phyloP scores from a whole-genome alignment of 495 filamentous ascomycete genomes.

The Xylaria cubensis region DNA sequence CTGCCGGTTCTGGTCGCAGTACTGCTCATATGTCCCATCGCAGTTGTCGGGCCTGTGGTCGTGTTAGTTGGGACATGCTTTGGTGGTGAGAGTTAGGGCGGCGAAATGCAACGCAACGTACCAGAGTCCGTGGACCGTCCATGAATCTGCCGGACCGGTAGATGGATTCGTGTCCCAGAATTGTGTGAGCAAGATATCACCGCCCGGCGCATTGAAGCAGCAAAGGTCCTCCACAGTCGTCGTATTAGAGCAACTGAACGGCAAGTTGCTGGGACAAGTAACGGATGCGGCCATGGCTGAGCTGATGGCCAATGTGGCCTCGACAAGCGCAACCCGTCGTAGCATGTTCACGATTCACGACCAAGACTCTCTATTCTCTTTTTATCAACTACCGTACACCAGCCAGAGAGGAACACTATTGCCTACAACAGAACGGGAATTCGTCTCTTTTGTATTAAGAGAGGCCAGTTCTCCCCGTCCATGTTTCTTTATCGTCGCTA shows the following conservation, averaged over 20 bases:
- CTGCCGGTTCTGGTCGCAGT: slow-evolving; percentile 66
- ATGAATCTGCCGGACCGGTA: slow-evolving; percentile 73
- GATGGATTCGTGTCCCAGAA: slow-evolving; percentile 81
- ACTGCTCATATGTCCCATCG: slow-evolving; percentile 73
- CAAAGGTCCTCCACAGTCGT: slow-evolving; percentile 60
- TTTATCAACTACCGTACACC: not conserved
- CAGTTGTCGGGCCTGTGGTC: slow-evolving; percentile 70
- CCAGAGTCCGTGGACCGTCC: slow-evolving; percentile 87
- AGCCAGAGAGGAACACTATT: not conserved
- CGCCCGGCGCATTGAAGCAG: slow-evolving; percentile 81
- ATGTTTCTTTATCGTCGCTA: slow-evolving; percentile 9
- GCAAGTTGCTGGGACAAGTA: slow-evolving; percentile 37
- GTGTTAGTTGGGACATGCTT: slow-evolving; percentile 18
- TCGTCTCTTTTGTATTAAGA: slow-evolving; percentile 6
- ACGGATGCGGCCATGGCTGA: slow-evolving; percentile 27
- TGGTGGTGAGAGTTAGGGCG: not conserved
- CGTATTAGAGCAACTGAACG: slow-evolving; percentile 49
- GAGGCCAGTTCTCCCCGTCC: not conserved
- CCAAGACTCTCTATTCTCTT: not conserved
- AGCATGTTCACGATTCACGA: slow-evolving; percentile 3
- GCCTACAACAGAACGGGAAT: not conserved
- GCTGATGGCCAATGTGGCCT: slow-evolving; percentile 4
- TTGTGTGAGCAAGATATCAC: slow-evolving; percentile 77
- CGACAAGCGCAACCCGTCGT: not conserved
- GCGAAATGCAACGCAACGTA: slow-evolving; percentile 16